phyloP scores from a whole-genome alignment of 352 stramenopile genomes.

The Halophytophthora polymorphica region DNA sequence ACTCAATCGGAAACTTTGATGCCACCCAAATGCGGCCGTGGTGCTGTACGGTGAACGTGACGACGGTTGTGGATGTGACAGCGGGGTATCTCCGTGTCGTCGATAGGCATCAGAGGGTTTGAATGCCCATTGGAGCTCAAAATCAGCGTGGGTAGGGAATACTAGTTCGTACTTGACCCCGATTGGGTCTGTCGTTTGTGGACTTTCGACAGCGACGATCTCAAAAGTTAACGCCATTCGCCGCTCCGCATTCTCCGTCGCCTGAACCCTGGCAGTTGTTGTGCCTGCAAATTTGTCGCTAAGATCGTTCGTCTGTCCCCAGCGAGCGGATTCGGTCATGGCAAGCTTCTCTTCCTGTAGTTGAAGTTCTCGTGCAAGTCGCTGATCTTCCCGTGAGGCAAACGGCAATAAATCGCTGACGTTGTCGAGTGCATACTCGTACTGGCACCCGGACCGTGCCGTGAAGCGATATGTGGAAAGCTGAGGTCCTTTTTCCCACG shows the following conservation, averaged over 20 bases:
- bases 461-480: conserved; percentile 46
- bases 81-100: conserved; percentile 12
- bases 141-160: conserved; percentile 3
- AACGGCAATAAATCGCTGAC: conserved; percentile 46
- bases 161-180: conserved; percentile 28
- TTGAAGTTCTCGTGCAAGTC: conserved; percentile 38
- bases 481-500: conserved; percentile 29
- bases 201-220: conserved; percentile 26
- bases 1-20: conserved; percentile 23
- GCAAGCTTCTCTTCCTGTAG: conserved; percentile 43
- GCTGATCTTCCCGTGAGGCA: conserved; percentile 33
- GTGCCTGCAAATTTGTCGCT: conserved; percentile 3
- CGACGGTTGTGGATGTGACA: conserved; percentile 17
- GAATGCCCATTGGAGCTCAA: conserved; percentile 18
- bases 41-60: conserved; percentile 1
- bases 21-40: conserved; percentile 16
- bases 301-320: conserved; percentile 19
- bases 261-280: neutral
- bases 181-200: conserved; percentile 19
- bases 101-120: conserved; percentile 5
- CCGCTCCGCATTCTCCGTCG: neutral
- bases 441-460: conserved; percentile 29
- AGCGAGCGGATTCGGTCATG: conserved; percentile 20
- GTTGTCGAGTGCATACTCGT: conserved; percentile 66
- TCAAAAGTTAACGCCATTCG: conserved; percentile 25